Evolutionary conservation across 2,329 filamentous ascomycete genomes (phyloP), one percentile per base, ranked within the genome.

Genomic region (Xylogone sp.): DNA sequence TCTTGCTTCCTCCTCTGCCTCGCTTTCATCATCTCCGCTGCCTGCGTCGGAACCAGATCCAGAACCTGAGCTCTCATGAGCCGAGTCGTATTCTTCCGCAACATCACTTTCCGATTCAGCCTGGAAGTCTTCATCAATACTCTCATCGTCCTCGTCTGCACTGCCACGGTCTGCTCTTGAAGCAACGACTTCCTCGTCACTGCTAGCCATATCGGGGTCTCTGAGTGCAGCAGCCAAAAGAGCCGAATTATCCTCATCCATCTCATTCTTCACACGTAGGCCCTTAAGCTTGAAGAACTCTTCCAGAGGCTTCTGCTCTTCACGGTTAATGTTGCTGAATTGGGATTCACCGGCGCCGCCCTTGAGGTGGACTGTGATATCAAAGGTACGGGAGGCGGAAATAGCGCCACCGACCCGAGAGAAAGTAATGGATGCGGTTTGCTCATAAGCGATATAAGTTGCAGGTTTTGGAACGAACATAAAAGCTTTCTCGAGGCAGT

Each of bases 391-490:
- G 59, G 93, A 88, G 46, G 94, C 90, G 48, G 93, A 96, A 55
- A 97, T 86, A 50, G 93, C 92, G 53, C 94, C 94, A 55, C 91
- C 91, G 43, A 99, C 92, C 66, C 94, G 90, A 22, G 91, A 97
- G 78, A 99, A 96, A 31, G 91, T 97, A 58, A 99, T 87, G 47
- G 88, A 89, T 48, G 89, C 82, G 31, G 95, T 88, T 65, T 96
- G 90, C 65, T 99, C 94, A 72, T 96, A 95, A 54, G 90, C 88
- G 54, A 99, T 93, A 73, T 97, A 99, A 1, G 93, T 97, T 16
- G 94, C 92, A 1, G 94, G 94, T 75, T 99, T 99, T 27, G 94
- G 94, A 16, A 99, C 94, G 69, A 99, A 99, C 83, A 99, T 95
- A 71, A 99, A 96, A 7, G 92, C 93, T 74, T 97, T 97, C 72